These are phyloP conservation scores for Polygonum aviculare DNA, from an alignment of 148 eudicot species.

Conservation along the genomic window DNA sequence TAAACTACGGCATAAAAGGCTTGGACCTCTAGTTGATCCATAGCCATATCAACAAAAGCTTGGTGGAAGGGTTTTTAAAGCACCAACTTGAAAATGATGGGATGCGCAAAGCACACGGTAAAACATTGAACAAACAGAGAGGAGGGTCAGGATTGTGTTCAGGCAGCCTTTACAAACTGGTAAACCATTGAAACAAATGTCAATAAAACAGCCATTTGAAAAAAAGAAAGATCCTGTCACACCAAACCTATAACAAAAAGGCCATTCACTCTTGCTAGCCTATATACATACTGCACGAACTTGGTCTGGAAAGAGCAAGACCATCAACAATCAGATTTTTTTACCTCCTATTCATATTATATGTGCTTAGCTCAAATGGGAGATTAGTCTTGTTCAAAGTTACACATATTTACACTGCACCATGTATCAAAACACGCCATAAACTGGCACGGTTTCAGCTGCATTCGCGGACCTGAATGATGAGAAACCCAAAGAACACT, in stretches of 20 bases:
- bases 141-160: no score
- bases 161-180: background rate
- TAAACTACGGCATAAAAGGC: no score
- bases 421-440: background rate
- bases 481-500: no score
- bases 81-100: no score
- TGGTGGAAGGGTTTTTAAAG: no score
- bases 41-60: no score
- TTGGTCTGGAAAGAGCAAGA: background rate
- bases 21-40: no score
- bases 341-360: background rate
- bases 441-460: background rate
- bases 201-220: background rate
- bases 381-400: background rate
- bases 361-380: background rate
- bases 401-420: background rate
- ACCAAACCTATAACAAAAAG: background rate
- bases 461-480: background rate
- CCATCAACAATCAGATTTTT: background rate
- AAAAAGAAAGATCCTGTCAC: background rate
- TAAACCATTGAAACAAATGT: background rate
- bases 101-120: no score
- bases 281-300: background rate
- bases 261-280: background rate
- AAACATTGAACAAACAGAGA: no score